phyloP scores from a whole-genome alignment of 441 rosid genomes.

The Pelargonium fulgidum region DNA sequence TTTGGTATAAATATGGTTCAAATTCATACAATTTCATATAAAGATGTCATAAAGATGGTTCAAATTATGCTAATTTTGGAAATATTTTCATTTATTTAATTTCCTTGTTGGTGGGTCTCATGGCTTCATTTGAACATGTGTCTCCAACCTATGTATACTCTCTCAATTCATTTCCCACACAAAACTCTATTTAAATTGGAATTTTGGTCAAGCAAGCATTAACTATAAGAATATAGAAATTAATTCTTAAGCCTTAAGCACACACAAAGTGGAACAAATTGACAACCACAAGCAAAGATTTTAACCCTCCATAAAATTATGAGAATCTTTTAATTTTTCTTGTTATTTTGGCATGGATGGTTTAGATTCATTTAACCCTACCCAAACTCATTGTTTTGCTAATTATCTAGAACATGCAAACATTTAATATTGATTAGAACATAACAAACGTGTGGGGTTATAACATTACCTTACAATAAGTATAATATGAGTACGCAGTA shows the following conservation, averaged over 20 bases:
- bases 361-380: too few species aligned
- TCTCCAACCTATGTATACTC: neutral
- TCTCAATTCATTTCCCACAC: neutral
- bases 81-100: neutral
- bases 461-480: too few species aligned
- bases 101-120: constrained; percentile 2
- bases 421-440: too few species aligned
- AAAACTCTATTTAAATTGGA: neutral
- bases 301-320: neutral
- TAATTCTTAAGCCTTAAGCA: neutral
- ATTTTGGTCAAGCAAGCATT: neutral
- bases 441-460: too few species aligned
- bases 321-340: neutral
- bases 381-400: too few species aligned
- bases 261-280: neutral
- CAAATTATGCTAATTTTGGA: neutral
- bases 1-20: too few species aligned
- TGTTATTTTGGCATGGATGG: neutral
- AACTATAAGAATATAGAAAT: neutral
- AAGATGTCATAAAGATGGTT: neutral
- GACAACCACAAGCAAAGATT: neutral
- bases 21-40: too few species aligned
- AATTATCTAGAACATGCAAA: too few species aligned
- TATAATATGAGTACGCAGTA: too few species aligned
- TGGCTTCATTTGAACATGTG: neutral